phyloP scores from a whole-genome alignment of 305 asterid species.

The Andrographis paniculata region DNA sequence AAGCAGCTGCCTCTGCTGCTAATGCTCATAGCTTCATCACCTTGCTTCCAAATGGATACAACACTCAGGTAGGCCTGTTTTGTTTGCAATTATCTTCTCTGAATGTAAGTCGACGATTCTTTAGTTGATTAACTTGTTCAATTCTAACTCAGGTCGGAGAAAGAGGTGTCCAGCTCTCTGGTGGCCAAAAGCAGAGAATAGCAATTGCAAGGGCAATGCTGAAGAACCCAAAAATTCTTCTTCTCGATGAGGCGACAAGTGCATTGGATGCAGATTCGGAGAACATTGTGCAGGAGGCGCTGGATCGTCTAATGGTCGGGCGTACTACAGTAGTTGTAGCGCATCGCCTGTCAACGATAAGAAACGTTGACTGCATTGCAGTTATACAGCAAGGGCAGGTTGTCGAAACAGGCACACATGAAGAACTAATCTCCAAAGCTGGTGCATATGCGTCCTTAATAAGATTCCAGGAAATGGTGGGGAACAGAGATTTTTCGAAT shows the following conservation, averaged over 20 bases:
- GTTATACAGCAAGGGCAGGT: slow-evolving; percentile 95
- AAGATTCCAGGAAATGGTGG: slow-evolving; percentile 88
- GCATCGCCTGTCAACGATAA: slow-evolving; percentile 85
- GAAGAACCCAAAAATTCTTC: slow-evolving; percentile 83
- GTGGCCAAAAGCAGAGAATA: too few relatives aligned
- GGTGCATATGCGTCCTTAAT: slow-evolving; percentile 87
- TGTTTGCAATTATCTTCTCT: background rate
- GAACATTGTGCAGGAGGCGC: slow-evolving; percentile 88
- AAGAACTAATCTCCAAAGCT: slow-evolving; percentile 72
- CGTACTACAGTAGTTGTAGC: slow-evolving; percentile 91
- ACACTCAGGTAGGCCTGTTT: slow-evolving; percentile 72
- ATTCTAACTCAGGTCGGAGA: slow-evolving; percentile 63
- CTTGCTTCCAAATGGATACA: slow-evolving; percentile 82
- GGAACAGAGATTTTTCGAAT: slow-evolving; percentile 71
- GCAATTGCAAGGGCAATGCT: slow-evolving; percentile 96
- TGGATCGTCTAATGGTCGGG: slow-evolving; percentile 91
- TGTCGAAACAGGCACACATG: slow-evolving; percentile 91
- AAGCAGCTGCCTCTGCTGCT: slow-evolving; percentile 91
- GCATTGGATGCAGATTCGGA: slow-evolving; percentile 88
- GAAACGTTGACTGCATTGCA: slow-evolving; percentile 81
- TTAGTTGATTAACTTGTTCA: background rate
- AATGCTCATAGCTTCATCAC: slow-evolving; percentile 87
- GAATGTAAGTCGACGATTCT: background rate
- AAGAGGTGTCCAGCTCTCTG: too few relatives aligned
- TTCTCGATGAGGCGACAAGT: slow-evolving; percentile 94